Conservation (phyloP, 1,139 yeast species). For the Suhomyces guaymorum region DNA sequence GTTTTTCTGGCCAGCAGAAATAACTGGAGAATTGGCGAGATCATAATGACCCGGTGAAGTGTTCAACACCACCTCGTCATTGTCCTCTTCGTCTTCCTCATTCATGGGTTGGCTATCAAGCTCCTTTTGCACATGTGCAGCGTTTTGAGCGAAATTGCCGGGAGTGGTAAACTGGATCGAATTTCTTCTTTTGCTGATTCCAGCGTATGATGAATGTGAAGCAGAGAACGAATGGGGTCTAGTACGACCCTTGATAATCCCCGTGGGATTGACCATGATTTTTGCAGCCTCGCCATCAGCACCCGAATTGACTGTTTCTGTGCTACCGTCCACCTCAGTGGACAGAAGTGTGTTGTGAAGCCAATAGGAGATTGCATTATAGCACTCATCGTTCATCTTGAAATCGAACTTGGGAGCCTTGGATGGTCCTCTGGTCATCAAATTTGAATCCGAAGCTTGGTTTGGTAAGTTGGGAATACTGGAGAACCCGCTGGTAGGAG, state of each 20-base stretch:
- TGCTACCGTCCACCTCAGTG: slow-evolving; percentile 5
- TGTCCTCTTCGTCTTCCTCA: slow-evolving; percentile 11
- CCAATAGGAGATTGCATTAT: slow-evolving; percentile 43
- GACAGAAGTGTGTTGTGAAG: slow-evolving; percentile 22
- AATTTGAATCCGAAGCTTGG: slow-evolving; percentile 8
- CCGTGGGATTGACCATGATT: slow-evolving; percentile 16
- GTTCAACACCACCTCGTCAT: slow-evolving; percentile 5
- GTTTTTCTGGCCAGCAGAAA: slow-evolving; percentile 17
- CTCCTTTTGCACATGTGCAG: slow-evolving; percentile 2
- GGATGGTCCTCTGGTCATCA: slow-evolving; percentile 1
- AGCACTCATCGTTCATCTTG: slow-evolving; percentile 44
- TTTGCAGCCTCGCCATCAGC: slow-evolving; percentile 13
- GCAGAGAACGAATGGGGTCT: slow-evolving; percentile 16
- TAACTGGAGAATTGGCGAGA: slow-evolving; percentile 1
- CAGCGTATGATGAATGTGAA: slow-evolving; percentile 13
- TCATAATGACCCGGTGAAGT: slow-evolving; percentile 2
- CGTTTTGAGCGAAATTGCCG: slow-evolving; percentile 6
- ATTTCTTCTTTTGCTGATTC: slow-evolving; percentile 14
- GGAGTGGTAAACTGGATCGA: slow-evolving; percentile 14
- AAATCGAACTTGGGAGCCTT: slow-evolving; percentile 26
- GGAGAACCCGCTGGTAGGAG: slow-evolving; percentile 1
- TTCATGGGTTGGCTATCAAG: slow-evolving; percentile 8
- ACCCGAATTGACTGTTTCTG: slow-evolving; percentile 3
- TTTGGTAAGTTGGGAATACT: slow-evolving; percentile 16
- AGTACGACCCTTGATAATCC: slow-evolving; percentile 14